Conservation (phyloP, 129 eudicot genomes). For the Artemisia tridentata region DNA sequence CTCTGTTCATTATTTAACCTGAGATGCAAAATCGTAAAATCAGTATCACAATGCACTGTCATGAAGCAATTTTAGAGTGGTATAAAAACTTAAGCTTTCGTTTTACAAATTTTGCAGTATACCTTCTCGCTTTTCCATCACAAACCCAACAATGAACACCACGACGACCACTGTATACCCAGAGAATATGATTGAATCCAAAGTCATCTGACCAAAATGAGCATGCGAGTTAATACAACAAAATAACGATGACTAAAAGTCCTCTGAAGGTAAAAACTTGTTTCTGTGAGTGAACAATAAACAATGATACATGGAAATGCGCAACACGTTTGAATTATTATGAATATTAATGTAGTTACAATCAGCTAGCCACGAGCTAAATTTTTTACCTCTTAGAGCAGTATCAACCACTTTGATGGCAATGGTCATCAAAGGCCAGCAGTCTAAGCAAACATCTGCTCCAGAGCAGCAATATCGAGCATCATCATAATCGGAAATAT, state of each 20-base stretch:
- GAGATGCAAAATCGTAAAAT: conserved; percentile 6
- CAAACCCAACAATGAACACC: conserved; percentile 99
- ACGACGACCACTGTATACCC: conserved; percentile 98
- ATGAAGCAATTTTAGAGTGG: not conserved
- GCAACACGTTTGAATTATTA: no score
- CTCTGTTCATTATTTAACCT: conserved; percentile 91
- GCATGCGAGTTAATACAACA: not conserved
- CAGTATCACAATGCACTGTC: no score
- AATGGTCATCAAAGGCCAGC: conserved; percentile 98
- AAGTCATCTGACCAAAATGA: conserved; percentile 64
- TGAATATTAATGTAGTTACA: not conserved
- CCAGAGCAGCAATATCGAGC: conserved; percentile 95
- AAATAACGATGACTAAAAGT: not conserved
- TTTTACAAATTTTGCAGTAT: conserved; percentile 22
- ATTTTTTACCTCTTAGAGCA: conserved; percentile 77
- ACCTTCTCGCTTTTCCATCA: conserved; percentile 96
- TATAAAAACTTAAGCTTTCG: not conserved
- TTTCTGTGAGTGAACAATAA: not conserved
- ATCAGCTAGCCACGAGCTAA: conserved; percentile 1
- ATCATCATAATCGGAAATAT: conserved; percentile 94
- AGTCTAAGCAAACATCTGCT: conserved; percentile 85
- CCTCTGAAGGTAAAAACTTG: not conserved
- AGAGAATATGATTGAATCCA: conserved; percentile 85
- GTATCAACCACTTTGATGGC: conserved; percentile 86
- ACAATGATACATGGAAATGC: not conserved